Evolutionary conservation across 1,284 basidiomycete genomes (phyloP).

Genomic region (Thecaphora frezii): DNA sequence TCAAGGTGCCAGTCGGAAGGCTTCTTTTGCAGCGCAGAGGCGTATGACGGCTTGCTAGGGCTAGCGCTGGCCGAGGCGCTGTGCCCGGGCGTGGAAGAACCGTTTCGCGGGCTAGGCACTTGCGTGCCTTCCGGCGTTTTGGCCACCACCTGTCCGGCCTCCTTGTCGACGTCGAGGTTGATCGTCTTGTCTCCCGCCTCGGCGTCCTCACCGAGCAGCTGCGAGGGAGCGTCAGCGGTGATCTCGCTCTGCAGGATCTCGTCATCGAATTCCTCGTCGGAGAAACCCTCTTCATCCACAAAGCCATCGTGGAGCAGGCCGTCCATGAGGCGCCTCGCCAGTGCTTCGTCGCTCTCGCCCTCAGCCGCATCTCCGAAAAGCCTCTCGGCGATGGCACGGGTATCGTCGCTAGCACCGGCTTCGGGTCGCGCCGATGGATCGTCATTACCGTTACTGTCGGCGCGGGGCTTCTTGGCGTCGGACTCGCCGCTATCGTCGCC

Average conservation of each 20-base stretch:
- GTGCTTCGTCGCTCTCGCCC: constrained; percentile 29
- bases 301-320: constrained; percentile 35
- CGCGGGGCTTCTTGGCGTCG: too few relatives aligned
- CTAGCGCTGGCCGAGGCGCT: constrained; percentile 28
- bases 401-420: constrained; percentile 22
- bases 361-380: constrained; percentile 29
- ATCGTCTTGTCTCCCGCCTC: constrained; percentile 45
- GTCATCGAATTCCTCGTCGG: constrained; percentile 49
- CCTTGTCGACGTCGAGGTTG: constrained; percentile 44
- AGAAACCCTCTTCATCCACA: constrained; percentile 36
- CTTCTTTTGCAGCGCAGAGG: constrained; percentile 86
- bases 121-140: constrained; percentile 94
- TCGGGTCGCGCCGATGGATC: constrained; percentile 7
- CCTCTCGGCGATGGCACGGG: constrained; percentile 19
- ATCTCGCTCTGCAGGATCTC: constrained; percentile 48
- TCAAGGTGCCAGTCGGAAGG: constrained; percentile 94
- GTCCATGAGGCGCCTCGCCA: constrained; percentile 43
- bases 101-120: constrained; percentile 76
- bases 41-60: constrained; percentile 66
- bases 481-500: too few relatives aligned
- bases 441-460: not conserved
- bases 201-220: constrained; percentile 6
- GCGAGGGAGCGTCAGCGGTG: constrained; percentile 20
- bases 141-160: constrained; percentile 69
- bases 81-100: constrained; percentile 24